These are phyloP conservation scores for Cladosporium sp. DNA, from an alignment of 2,329 filamentous ascomycete species.

Conservation along the genomic window DNA sequence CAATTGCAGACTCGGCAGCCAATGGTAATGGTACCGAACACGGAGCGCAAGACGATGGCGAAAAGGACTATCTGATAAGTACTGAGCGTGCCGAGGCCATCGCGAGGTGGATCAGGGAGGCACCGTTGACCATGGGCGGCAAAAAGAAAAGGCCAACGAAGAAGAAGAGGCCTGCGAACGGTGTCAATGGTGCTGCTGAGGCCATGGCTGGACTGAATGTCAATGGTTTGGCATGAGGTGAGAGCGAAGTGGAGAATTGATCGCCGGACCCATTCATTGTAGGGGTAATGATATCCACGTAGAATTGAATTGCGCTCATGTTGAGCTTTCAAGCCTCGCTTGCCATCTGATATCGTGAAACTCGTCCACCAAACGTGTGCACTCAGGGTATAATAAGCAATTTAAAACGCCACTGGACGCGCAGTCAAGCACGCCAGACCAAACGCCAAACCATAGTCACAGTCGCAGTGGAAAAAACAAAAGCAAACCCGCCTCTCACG, in stretches of 20 bases:
- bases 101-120: conserved; percentile 65
- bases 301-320: not conserved
- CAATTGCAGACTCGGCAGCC: not conserved
- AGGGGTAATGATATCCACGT: not conserved
- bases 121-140: conserved; percentile 42
- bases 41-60: conserved; percentile 66
- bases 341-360: not conserved
- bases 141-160: conserved; percentile 34
- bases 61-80: conserved; percentile 66
- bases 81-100: conserved; percentile 68
- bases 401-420: not conserved
- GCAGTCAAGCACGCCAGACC: not conserved
- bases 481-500: not conserved
- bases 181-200: not conserved
- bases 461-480: not conserved
- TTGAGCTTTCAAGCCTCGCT: not conserved
- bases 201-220: not conserved
- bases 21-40: conserved; percentile 43
- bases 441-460: not conserved
- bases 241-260: not conserved
- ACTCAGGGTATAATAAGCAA: not conserved
- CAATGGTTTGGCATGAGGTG: not conserved
- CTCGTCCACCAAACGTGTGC: not conserved
- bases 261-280: not conserved
- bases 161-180: conserved; percentile 30